A percentile compares a stretch with the other conserved stretches of the same genome.
phyloP scores from a whole-genome alignment of 148 eudicot genomes.

The Rhododendron molle region DNA sequence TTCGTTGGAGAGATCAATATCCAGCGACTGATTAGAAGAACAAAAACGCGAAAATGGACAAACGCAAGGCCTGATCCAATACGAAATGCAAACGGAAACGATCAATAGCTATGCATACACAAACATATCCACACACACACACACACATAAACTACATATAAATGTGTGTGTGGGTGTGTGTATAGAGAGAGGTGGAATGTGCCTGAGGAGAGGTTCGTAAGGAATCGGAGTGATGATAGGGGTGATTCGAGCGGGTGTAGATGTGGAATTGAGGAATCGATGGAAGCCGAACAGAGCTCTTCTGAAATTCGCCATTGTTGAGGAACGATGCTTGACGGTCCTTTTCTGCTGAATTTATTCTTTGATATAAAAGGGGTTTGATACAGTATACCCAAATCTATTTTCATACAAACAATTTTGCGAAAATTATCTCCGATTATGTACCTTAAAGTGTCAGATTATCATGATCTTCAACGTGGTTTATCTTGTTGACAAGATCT shows the following conservation, averaged over 20 bases:
- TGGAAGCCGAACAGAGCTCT: too few species aligned
- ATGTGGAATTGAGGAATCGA: too few species aligned
- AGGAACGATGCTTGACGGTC: background rate
- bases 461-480: too few species aligned
- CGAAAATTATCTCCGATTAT: too few species aligned
- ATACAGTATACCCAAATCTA: too few species aligned
- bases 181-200: background rate
- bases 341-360: too few species aligned
- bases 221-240: background rate
- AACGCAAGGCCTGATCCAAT: slow-evolving; percentile 28
- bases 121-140: background rate
- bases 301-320: slow-evolving; percentile 21
- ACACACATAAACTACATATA: background rate
- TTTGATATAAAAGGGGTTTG: background rate
- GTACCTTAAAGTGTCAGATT: too few species aligned
- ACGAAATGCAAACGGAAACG: background rate
- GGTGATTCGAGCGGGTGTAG: too few species aligned
- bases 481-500: too few species aligned
- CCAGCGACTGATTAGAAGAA: slow-evolving; percentile 26
- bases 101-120: background rate
- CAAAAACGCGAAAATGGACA: slow-evolving; percentile 31
- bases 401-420: too few species aligned
- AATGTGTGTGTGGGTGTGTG: too few species aligned
- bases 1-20: slow-evolving; percentile 61
- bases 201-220: slow-evolving; percentile 20